phyloP scores from a whole-genome alignment of 23 red algal genomes.

The Gracilaria vermiculophylla region DNA sequence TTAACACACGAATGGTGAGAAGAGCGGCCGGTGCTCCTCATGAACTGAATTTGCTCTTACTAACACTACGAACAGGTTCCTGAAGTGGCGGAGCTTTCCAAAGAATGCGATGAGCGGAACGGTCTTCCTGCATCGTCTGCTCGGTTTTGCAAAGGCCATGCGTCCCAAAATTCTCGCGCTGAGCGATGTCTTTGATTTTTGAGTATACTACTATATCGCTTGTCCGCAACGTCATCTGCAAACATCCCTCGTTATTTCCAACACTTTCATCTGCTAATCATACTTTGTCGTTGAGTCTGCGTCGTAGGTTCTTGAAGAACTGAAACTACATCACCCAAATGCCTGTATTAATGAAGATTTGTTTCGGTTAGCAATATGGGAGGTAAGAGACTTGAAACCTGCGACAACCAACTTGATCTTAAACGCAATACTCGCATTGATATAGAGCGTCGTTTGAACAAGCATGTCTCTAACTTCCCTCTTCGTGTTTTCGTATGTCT shows the following conservation, averaged over 20 bases:
- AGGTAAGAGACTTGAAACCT: background rate
- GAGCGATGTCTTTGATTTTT: background rate
- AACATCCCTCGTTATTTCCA: background rate
- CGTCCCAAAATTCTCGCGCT: background rate
- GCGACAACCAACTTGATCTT: background rate
- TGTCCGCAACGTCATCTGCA: background rate
- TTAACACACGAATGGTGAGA: background rate
- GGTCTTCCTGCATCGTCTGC: background rate
- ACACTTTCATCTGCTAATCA: background rate
- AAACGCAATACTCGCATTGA: background rate
- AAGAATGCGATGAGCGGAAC: background rate
- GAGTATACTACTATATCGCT: background rate
- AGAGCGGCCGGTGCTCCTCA: background rate
- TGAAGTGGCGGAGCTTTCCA: background rate
- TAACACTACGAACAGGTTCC: background rate
- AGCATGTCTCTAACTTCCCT: background rate
- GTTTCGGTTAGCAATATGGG: background rate
- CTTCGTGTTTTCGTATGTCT: background rate
- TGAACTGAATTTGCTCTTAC: background rate
- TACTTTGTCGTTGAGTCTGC: background rate
- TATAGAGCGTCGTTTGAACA: background rate
- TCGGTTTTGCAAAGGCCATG: background rate
- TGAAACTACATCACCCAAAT: background rate
- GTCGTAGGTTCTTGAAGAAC: background rate
- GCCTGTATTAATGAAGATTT: background rate